Evolutionary conservation across 305 asterid genomes (phyloP), one percentile per base, ranked within the genome.

Genomic region (Striga hermonthica): DNA sequence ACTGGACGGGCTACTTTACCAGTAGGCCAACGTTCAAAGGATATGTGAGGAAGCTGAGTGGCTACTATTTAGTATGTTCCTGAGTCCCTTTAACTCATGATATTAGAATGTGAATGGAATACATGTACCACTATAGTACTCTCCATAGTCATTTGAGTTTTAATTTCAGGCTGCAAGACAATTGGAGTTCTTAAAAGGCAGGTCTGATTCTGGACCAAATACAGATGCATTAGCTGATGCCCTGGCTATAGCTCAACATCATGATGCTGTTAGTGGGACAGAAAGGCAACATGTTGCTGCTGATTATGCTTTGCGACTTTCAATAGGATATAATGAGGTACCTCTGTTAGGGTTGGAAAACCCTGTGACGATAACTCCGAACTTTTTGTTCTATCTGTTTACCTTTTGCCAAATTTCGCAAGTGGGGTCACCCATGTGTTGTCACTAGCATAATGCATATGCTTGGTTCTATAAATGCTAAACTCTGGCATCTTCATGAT

Each of bases 1-100:
- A 87, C 74, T 90, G 97, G 95, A 87, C 97, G 2, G 97, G 97
- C 47, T 90, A 83, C 80, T 89, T 87, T 79, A 85, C 93, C 71
- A 89, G 97, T 70, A 78, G 97, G 75, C 97, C 97, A 62, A 76
- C 88, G 62, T 71, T 90, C 35, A 90, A 90, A 75, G 80, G 93
- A 76, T 90, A 87, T 64, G 91, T 90, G 59, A 77, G 97, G 73
- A 67, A 74, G 81, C 74, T 87, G 78, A 87, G 97, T 76, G 94
- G 89, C 72, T 90, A 87, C 69, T 78, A 78, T 68, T 71, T 87
- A 74, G 97, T 89, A 78, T 77, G 83, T 73, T 73, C 22, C 67
- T 69, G 45, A 35, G 45, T 49, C 65, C 49, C 53, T 52, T 65
- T 57, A 54, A 66, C 76, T 73, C 74, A 61, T 2, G 74, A 54